Base-by-base conservation (phyloP, 1,139 yeast species). In the Williopsis jadinii region DNA sequence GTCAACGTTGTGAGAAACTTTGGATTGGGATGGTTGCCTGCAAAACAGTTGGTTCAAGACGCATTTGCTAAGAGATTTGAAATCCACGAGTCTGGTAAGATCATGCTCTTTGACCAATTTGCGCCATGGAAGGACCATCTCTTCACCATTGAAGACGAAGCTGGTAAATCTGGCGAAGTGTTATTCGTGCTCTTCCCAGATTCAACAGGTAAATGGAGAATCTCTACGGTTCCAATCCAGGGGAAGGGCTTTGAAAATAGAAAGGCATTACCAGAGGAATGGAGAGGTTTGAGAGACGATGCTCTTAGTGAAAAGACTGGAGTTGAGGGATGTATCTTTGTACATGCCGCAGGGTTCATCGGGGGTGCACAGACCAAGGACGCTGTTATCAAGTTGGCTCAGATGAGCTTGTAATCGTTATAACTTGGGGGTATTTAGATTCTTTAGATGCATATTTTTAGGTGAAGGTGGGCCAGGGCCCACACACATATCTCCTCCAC, bases 41-140 rank as follows among this genome's bases (percentile, higher is more conserved):
- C 97, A 27, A 84, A 85, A 59, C 68, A 75, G 39, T 67, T 84
- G 36, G 97, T 92, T 30, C 73, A 73, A 51, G 65, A 68, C n/a
- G 88, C 95, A 0, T 75, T 87, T 53, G 66, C 67, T 6, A 54
- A 64, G 14, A 71, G 92, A 62, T 66, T 65, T 40, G 64, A 73
- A 3, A 71, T 72, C 34, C 80, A 82, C 53, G 53, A 65, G 45
- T 71, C 82, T 27, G 96, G 96, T 28, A 76, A 81, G 50, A 80
- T 92, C 38, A 59, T 94, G 11, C 71, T 85, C 3, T 71, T 92
- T 50, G 79, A 75, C 15, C 74, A 73, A 49, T 86, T 82, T 59
- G 84, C 88, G 45, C 95, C 96, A 40, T 92, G 98, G 98, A 90
- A 88, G 62, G 96, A 87, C 56, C 97, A 92, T 60, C 68, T 92